These are phyloP conservation scores for Lepidium aucheri DNA, from an alignment of 345 rosid genomes.

Conservation along the genomic window DNA sequence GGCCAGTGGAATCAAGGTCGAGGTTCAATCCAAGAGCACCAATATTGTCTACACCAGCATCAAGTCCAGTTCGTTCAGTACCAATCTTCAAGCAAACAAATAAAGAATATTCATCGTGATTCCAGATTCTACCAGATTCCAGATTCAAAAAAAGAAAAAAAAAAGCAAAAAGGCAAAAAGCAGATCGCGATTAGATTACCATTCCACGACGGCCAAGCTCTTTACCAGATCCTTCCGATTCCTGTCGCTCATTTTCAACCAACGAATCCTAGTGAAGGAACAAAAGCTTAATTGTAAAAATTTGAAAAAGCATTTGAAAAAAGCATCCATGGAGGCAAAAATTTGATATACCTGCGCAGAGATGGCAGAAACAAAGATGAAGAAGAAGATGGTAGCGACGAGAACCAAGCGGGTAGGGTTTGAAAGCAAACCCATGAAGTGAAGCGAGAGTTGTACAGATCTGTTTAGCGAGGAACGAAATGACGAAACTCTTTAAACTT, in stretches of 20 bases:
- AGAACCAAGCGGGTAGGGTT: slow-evolving; percentile 28
- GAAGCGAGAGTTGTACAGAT: slow-evolving; percentile 5
- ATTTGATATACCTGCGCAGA: slow-evolving; percentile 41
- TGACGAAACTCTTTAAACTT: background rate
- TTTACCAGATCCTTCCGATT: slow-evolving; percentile 34
- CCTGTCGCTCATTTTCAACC: slow-evolving; percentile 42
- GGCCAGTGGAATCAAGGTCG: slow-evolving; percentile 55
- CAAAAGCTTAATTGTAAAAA: background rate
- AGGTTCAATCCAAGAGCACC: slow-evolving; percentile 33
- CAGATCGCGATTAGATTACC: slow-evolving; percentile 37
- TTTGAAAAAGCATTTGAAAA: background rate
- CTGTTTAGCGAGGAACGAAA: background rate
- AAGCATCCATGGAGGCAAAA: background rate
- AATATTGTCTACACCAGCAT: slow-evolving; percentile 30
- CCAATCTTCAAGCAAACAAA: slow-evolving; percentile 36
- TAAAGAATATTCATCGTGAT: background rate
- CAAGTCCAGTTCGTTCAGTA: slow-evolving; percentile 31
- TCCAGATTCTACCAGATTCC: background rate
- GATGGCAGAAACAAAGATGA: slow-evolving; percentile 30
- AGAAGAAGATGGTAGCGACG: slow-evolving; percentile 18
- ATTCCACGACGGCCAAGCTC: slow-evolving; percentile 95
- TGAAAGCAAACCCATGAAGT: slow-evolving; percentile 35
- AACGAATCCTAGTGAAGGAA: slow-evolving; percentile 34
- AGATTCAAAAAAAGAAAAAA: background rate
- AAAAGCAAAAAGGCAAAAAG: background rate